A percentile compares a stretch with the other conserved stretches of the same genome.
Evolutionary conservation across 805 yeast species (phyloP).

Genomic region (Saccharomycopsis selenospora): DNA sequence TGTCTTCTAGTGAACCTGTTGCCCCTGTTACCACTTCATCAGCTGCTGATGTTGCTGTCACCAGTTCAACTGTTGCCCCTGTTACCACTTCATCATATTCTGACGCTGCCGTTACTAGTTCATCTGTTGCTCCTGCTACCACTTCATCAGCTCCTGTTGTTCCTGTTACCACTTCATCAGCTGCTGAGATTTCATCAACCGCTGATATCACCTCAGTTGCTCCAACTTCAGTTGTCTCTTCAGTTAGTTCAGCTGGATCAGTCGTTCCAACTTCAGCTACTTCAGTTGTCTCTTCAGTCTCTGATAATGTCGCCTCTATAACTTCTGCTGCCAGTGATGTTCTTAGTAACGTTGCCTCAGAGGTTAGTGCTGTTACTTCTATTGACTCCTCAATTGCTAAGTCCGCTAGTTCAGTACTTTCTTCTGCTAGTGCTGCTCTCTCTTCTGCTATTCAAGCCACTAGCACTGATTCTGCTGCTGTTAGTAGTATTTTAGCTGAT

Average conservation of each 20-base stretch:
- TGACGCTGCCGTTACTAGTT: conserved; percentile 23
- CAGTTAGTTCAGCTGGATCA: background rate
- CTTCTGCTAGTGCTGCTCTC: background rate
- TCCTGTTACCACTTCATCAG: conserved; percentile 14
- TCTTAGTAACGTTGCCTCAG: background rate
- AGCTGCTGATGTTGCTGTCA: conserved; percentile 1
- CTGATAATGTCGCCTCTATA: background rate
- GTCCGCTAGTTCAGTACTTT: background rate
- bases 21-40: conserved; percentile 9
- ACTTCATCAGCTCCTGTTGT: conserved; percentile 25
- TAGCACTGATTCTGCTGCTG: conserved; percentile 2
- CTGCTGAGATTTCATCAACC: conserved; percentile 1
- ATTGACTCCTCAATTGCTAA: background rate
- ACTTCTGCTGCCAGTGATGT: conserved; percentile 1
- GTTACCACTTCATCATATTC: conserved; percentile 21
- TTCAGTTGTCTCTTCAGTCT: background rate
- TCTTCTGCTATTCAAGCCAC: background rate
- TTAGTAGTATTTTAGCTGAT: background rate
- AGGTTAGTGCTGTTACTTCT: background rate
- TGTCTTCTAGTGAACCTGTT: background rate
- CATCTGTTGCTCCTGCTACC: conserved; percentile 24
- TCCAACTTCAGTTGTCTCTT: background rate
- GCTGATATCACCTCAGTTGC: background rate
- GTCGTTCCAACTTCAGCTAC: background rate
- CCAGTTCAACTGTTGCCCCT: conserved; percentile 19